Evolutionary conservation across 208 protist genomes (phyloP).

Genomic region (Leishmania tarentolae): DNA sequence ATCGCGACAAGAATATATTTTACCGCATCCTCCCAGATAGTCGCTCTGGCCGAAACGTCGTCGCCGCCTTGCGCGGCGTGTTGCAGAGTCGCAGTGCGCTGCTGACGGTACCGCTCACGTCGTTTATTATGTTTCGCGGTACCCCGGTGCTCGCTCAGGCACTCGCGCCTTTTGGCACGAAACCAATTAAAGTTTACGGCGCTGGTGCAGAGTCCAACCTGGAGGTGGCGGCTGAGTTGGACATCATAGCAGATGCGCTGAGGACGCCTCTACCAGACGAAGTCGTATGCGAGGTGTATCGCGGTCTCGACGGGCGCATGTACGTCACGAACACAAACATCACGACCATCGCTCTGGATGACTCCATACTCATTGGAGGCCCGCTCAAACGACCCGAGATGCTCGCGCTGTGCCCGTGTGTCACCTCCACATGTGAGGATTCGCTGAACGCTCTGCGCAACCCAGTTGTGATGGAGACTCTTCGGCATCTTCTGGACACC

Average conservation of each 20-base stretch:
- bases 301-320: slow-evolving; percentile 70
- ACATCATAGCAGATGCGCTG: slow-evolving; percentile 74
- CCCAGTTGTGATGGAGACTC: slow-evolving; percentile 39
- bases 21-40: slow-evolving; percentile 85
- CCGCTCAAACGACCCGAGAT: slow-evolving; percentile 87
- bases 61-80: slow-evolving; percentile 74
- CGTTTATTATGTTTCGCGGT: slow-evolving; percentile 78
- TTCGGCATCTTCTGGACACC: slow-evolving; percentile 28
- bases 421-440: slow-evolving; percentile 60
- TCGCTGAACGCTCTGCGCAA: slow-evolving; percentile 53
- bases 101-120: slow-evolving; percentile 82
- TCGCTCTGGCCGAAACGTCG: slow-evolving; percentile 77
- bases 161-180: slow-evolving; percentile 63
- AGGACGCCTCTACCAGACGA: slow-evolving; percentile 63
- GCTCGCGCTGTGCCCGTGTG: slow-evolving; percentile 52
- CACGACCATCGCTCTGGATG: slow-evolving; percentile 65
- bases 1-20: slow-evolving; percentile 82
- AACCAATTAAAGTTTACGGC: slow-evolving; percentile 48
- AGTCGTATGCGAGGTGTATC: slow-evolving; percentile 72
- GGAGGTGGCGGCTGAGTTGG: slow-evolving; percentile 72
- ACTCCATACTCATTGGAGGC: slow-evolving; percentile 48
- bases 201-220: slow-evolving; percentile 4
- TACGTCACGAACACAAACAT: slow-evolving; percentile 84
- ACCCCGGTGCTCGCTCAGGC: slow-evolving; percentile 88
- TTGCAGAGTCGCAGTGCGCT: slow-evolving; percentile 70